These are phyloP conservation scores for Daldinia decipiens DNA, from an alignment of 495 filamentous ascomycete genomes.

Conservation along the genomic window DNA sequence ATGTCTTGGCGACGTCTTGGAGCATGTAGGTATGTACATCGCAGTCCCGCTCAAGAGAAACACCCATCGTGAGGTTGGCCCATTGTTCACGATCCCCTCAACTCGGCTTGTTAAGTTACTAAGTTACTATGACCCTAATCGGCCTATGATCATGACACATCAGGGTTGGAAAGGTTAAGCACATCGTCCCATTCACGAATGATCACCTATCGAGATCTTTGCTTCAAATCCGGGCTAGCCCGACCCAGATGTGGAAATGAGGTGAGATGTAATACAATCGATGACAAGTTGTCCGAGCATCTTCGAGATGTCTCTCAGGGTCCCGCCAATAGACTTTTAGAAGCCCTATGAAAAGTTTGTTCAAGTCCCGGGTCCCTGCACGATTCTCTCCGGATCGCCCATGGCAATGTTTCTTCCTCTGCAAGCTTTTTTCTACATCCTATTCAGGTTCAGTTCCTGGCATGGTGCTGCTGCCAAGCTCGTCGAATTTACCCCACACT, in stretches of 20 bases:
- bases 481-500: slow-evolving; percentile 48
- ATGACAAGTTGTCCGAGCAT: slow-evolving; percentile 20
- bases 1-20: slow-evolving; percentile 37
- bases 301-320: slow-evolving; percentile 36
- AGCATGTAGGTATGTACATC: slow-evolving; percentile 30
- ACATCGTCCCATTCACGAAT: slow-evolving; percentile 33
- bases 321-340: slow-evolving; percentile 41
- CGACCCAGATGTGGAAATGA: slow-evolving; percentile 30
- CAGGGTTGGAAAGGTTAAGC: slow-evolving; percentile 6
- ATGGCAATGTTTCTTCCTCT: slow-evolving; percentile 35
- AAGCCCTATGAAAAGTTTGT: slow-evolving; percentile 28
- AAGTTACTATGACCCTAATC: slow-evolving; percentile 1
- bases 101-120: background rate
- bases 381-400: slow-evolving; percentile 48
- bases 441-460: slow-evolving; percentile 45
- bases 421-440: slow-evolving; percentile 26
- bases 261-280: slow-evolving; percentile 29
- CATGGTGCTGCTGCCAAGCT: slow-evolving; percentile 42
- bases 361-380: slow-evolving; percentile 44
- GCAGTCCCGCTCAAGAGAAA: slow-evolving; percentile 9
- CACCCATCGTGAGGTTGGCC: slow-evolving; percentile 25
- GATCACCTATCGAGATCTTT: slow-evolving; percentile 39
- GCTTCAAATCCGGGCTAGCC: slow-evolving; percentile 22
- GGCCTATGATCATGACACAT: slow-evolving; percentile 26
- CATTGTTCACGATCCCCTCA: slow-evolving; percentile 26